Evolutionary conservation across 2,329 filamentous ascomycete genomes (phyloP), one percentile per base, ranked within the genome.

Genomic region (Ophiostoma sp.): DNA sequence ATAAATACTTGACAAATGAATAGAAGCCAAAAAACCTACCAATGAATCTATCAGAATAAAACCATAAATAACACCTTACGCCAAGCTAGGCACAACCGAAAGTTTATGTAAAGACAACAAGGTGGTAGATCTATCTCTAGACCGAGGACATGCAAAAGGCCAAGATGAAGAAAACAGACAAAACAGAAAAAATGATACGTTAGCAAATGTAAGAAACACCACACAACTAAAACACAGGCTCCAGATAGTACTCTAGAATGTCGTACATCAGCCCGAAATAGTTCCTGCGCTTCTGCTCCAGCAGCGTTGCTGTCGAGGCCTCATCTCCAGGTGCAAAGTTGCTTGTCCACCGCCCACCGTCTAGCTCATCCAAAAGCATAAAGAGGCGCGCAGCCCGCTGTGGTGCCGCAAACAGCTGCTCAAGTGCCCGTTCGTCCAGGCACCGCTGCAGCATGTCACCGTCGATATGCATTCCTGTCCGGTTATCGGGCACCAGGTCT

Each of bases 361-460:
- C 84, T 31, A 89, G 75, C 7, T 78, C 79, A 52, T 82, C 79
- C 36, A 89, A 78, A 64, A 86, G 80, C 72, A 83, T 79, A 54
- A 77, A 77, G 73, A 89, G 84, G 64, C 81, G 76, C 35, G 78
- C 76, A 4, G 79, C 73, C 23, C 77, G 77, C 62, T 76, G 76
- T 27, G 74, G 77, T 31, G 75, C 75, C 4, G 70, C 73, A 20
- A 84, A 77, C 17, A 86, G 74, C 39, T 75, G 74, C 74, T 85
- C 82, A 27, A 89, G 74, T 0, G 77, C 78, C 41, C 81, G 80
- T 23, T 76, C 79, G 23, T 84, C 79, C 13, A 88, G 73, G 71
- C 88, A 85, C 7, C 83, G 81, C 71, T 81, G 79, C 60, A 93
- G 77, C 48, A 91, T 80, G 74, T 92, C 88, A 0, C 90, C 90